Conservation (phyloP, 2,329 filamentous ascomycete species). For the Microcera coccophila region DNA sequence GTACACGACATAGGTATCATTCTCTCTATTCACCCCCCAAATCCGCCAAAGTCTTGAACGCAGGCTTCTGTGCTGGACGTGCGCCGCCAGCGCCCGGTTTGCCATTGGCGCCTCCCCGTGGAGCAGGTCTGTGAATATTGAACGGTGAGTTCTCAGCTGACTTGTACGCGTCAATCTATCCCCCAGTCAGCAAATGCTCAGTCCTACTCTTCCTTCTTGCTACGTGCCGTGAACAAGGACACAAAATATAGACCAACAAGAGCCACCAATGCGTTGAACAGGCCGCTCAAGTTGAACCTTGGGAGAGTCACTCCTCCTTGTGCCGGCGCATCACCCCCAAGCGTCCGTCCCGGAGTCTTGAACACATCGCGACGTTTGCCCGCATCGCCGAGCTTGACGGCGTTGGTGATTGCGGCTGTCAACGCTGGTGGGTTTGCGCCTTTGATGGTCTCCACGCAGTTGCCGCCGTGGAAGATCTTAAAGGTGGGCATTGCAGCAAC, state of each 20-base stretch:
- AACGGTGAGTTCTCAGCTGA: constrained; percentile 57
- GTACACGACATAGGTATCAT: too few relatives aligned
- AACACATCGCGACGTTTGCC: constrained; percentile 48
- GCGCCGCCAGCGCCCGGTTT: constrained; percentile 20
- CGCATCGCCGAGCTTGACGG: constrained; percentile 49
- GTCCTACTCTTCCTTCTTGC: constrained; percentile 7
- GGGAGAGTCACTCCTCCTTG: constrained; percentile 13
- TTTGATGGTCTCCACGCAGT: constrained; percentile 69
- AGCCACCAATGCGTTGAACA: constrained; percentile 48
- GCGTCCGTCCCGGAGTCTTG: constrained; percentile 52
- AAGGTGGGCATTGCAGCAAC: constrained; percentile 93
- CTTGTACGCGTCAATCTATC: constrained; percentile 58
- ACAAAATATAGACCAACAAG: constrained; percentile 60
- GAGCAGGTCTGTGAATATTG: constrained; percentile 44
- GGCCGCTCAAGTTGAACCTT: constrained; percentile 36
- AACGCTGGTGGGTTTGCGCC: constrained; percentile 78
- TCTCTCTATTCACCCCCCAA: constrained; percentile 31
- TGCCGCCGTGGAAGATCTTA: constrained; percentile 77
- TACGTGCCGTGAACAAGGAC: constrained; percentile 57
- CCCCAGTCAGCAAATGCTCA: constrained; percentile 22
- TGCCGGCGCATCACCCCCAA: constrained; percentile 42
- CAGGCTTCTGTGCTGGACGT: constrained; percentile 32
- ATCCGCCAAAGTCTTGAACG: constrained; percentile 53
- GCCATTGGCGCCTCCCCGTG: neutral
- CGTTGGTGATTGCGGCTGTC: constrained; percentile 70